Conservation (phyloP, 768 basidiomycete genomes). For the Arthromyces matolae region DNA sequence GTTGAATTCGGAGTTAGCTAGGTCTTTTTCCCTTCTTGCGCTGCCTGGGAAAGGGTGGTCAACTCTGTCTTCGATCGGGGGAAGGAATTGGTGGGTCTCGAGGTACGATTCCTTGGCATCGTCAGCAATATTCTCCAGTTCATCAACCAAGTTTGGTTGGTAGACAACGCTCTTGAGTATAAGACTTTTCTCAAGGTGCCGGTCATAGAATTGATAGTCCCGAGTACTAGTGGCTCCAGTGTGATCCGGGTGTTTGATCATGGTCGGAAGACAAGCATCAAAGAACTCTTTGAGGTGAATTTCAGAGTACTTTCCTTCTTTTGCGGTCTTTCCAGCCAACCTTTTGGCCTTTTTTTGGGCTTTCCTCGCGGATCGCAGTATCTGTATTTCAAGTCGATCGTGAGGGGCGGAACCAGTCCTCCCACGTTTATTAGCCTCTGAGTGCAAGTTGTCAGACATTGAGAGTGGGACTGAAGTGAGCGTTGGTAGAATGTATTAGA, state of each 20-base stretch:
- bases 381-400: too few relatives aligned
- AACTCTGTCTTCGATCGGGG: too few relatives aligned
- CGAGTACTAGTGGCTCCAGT: slow-evolving; percentile 5
- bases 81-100: not conserved
- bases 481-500: too few relatives aligned
- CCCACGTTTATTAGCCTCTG: too few relatives aligned
- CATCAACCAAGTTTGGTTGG: not conserved
- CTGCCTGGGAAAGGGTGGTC: not conserved
- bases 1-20: not conserved
- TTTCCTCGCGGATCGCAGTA: too few relatives aligned
- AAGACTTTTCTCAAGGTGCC: slow-evolving; percentile 8
- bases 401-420: too few relatives aligned
- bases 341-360: too few relatives aligned
- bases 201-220: slow-evolving; percentile 2
- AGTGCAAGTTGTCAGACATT: too few relatives aligned
- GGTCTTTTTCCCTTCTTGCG: not conserved
- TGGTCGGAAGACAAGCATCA: not conserved
- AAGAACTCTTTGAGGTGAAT: not conserved
- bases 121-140: not conserved
- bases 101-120: not conserved
- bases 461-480: too few relatives aligned
- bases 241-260: not conserved
- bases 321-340: too few relatives aligned
- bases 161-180: slow-evolving; percentile 3
- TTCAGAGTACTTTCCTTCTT: too few relatives aligned